Base-by-base conservation (phyloP, 2,329 filamentous ascomycete species). In the Amesomyces nigricolor region DNA sequence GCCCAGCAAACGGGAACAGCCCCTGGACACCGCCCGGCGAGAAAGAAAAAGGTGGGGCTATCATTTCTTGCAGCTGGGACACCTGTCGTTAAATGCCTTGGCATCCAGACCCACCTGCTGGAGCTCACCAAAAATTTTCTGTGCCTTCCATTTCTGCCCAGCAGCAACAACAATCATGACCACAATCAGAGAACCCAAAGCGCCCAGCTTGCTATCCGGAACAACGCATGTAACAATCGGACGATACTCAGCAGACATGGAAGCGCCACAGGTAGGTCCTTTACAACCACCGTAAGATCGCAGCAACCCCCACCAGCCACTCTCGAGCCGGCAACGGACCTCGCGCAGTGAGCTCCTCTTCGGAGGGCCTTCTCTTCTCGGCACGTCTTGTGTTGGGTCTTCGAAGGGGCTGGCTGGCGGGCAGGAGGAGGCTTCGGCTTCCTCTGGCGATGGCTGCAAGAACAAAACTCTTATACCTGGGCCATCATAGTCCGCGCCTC, bases 401-500 rank as follows among this genome's bases (percentile, higher is more conserved):
- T 55, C 53, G 58, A 64, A 64, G 65, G 64, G 65, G 64, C 58
- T 62, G 59, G 59, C 32, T 26, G 53, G 51, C 43, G 60, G 58
- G 53, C 42, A 22, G 43, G 43, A 9, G 47, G 39, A 13, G 16
- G 26, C 5, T 54, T 26, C 26, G 50, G 38, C 39, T 29, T 47
- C 8, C 37, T 32, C 54, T 35, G 37, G 52, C 4, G 37, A 37
- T 32, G 57, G 62, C 62, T 69, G 67, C 67, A 56, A 68, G 65
- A 67, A 48, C 54, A 61, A 66, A 50, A 39, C 35, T 39, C 38
- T 52, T 43, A 40, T 42, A 56, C 30, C 30, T 59, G 67, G 66
- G 66, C 66, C 66, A 65, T 69, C 67, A 69, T 69, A 69, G 67
- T 69, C 67, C 67, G 56, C 66, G 67, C 54, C 64, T 62, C 22